phyloP scores from a whole-genome alignment of 139 green algal genomes.

The Raphidocelis subcapitata region DNA sequence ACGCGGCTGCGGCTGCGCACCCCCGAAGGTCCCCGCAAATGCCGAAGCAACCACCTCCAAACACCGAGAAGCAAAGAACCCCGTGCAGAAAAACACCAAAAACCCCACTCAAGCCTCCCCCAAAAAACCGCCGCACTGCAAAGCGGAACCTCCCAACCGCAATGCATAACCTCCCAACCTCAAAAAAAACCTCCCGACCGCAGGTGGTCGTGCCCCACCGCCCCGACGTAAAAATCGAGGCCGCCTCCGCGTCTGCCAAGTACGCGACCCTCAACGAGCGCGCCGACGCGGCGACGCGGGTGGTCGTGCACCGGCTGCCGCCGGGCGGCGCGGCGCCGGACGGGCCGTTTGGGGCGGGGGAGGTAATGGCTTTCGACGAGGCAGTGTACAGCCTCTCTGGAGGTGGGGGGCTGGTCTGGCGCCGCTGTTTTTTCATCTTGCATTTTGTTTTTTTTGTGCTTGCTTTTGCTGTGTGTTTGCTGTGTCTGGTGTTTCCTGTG shows the following conservation, averaged over 20 bases:
- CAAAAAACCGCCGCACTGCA: too few species aligned
- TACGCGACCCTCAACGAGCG: slow-evolving; percentile 44
- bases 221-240: slow-evolving; percentile 79
- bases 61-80: too few species aligned
- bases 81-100: too few species aligned
- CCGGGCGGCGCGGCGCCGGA: slow-evolving; percentile 22
- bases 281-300: slow-evolving; percentile 16
- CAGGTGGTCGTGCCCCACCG: slow-evolving; percentile 76
- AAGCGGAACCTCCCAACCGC: too few species aligned
- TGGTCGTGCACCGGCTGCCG: slow-evolving; percentile 50
- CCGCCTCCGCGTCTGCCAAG: slow-evolving; percentile 35
- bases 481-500: not conserved
- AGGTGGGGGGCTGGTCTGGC: slow-evolving; percentile 24
- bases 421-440: too few species aligned
- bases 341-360: slow-evolving; percentile 33
- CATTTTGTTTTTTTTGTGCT: too few species aligned
- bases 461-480: not conserved
- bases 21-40: too few species aligned
- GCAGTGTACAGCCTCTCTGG: slow-evolving; percentile 63
- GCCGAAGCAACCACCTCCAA: too few species aligned
- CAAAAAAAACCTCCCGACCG: not conserved
- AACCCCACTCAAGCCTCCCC: too few species aligned
- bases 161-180: too few species aligned
- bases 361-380: slow-evolving; percentile 70
- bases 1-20: too few species aligned